A percentile compares a stretch with the other conserved stretches of the same genome.
These are phyloP conservation scores for Ettlia oleoabundans DNA, from an alignment of 139 green algal species.

Conservation along the genomic window DNA sequence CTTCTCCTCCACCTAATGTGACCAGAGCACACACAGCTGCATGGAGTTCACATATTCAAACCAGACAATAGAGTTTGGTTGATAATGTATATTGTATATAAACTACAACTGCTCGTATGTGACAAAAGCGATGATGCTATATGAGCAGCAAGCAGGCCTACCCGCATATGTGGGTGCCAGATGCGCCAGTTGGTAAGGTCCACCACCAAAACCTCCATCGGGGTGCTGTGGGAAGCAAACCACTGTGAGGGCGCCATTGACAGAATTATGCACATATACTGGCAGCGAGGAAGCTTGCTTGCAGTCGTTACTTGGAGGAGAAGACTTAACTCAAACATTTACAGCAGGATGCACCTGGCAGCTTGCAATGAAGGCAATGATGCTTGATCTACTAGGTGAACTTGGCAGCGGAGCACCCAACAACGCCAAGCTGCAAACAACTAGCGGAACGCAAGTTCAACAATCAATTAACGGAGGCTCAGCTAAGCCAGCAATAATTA, in stretches of 20 bases:
- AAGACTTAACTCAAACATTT: neutral
- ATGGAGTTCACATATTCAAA: neutral
- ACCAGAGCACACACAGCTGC: slow-evolving; percentile 80
- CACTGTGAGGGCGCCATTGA: neutral
- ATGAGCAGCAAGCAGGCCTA: neutral
- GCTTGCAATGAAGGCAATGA: slow-evolving; percentile 74
- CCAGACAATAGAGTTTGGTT: neutral
- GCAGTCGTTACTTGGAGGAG: neutral
- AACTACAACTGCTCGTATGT: neutral
- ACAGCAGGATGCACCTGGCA: slow-evolving; percentile 6
- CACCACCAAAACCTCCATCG: slow-evolving; percentile 88
- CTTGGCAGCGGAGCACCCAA: slow-evolving; percentile 50
- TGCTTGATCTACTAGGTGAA: slow-evolving; percentile 28
- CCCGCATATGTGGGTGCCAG: slow-evolving; percentile 93
- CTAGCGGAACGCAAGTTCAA: no score
- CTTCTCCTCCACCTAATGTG: slow-evolving; percentile 78
- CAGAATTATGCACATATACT: neutral
- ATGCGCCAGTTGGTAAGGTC: slow-evolving; percentile 91
- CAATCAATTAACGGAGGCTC: no score
- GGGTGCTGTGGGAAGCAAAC: slow-evolving; percentile 67
- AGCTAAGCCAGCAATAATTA: no score
- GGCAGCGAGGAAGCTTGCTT: neutral
- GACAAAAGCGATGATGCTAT: neutral
- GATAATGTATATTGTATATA: neutral
- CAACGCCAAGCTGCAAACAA: slow-evolving; percentile 67